Conservation (phyloP, 768 basidiomycete genomes). For the Rhizopogon vinicolor region DNA sequence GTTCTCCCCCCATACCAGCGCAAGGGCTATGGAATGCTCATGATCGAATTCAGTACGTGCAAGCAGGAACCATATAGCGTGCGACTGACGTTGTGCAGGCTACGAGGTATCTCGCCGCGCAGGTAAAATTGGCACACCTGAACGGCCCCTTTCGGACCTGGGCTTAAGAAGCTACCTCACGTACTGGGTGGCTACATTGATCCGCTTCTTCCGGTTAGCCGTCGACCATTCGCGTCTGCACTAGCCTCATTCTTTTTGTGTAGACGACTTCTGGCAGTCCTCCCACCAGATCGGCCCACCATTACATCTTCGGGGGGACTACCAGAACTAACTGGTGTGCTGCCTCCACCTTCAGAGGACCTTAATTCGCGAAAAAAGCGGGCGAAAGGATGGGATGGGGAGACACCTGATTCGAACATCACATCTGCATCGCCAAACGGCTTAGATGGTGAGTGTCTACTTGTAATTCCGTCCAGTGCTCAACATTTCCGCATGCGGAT, state of each 20-base stretch:
- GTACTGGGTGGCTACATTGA: constrained; percentile 79
- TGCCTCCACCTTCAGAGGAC: constrained; percentile 29
- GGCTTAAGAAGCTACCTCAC: constrained; percentile 88
- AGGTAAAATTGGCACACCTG: constrained; percentile 85
- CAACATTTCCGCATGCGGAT: not conserved
- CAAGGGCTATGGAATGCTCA: constrained; percentile 86
- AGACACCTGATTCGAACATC: constrained; percentile 38
- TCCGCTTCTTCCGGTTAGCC: constrained; percentile 79
- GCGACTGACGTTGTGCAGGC: constrained; percentile 41
- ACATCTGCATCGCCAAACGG: constrained; percentile 28
- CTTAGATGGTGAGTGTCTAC: constrained; percentile 34
- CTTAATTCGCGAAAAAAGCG: constrained; percentile 37
- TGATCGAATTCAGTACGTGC: constrained; percentile 96
- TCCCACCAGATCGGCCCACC: constrained; percentile 48
- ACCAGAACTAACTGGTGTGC: constrained; percentile 33
- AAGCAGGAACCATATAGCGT: not conserved
- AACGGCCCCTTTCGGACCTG: constrained; percentile 91
- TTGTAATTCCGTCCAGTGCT: not conserved
- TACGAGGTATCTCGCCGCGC: constrained; percentile 85
- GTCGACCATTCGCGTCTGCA: constrained; percentile 1
- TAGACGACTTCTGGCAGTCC: constrained; percentile 55
- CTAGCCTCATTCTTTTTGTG: not conserved
- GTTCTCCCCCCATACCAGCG: constrained; percentile 91
- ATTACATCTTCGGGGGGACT: constrained; percentile 41
- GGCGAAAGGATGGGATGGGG: constrained; percentile 75